phyloP scores from a whole-genome alignment of 1,139 yeast species.

The Debaryomycetaceae sp. region DNA sequence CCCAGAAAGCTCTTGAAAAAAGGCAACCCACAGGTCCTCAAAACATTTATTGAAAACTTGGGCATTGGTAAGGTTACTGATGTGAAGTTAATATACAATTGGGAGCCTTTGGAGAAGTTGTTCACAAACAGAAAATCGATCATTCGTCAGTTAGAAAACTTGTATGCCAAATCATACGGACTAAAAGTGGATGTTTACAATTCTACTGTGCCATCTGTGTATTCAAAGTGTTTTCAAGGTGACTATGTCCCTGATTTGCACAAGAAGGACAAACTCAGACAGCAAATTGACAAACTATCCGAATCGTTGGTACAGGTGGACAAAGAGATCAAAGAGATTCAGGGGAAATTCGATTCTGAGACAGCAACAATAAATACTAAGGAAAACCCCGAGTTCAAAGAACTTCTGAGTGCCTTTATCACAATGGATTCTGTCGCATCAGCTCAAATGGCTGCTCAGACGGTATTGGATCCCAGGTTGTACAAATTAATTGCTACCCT shows the following conservation, averaged over 20 bases:
- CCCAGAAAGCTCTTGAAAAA: slow-evolving; percentile 44
- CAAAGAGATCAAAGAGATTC: slow-evolving; percentile 25
- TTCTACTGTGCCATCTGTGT: slow-evolving; percentile 26
- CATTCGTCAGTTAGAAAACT: slow-evolving; percentile 38
- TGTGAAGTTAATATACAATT: slow-evolving; percentile 54
- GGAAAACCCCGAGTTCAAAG: slow-evolving; percentile 26
- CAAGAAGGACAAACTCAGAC: slow-evolving; percentile 1
- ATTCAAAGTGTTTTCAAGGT: neutral
- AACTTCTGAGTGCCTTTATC: slow-evolving; percentile 67
- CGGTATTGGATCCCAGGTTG: slow-evolving; percentile 73
- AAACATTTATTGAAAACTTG: slow-evolving; percentile 54
- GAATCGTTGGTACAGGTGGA: slow-evolving; percentile 23
- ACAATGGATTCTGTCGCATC: slow-evolving; percentile 84
- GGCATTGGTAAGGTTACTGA: slow-evolving; percentile 60
- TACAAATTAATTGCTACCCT: slow-evolving; percentile 64
- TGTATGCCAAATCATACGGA: slow-evolving; percentile 45
- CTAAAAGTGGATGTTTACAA: slow-evolving; percentile 41
- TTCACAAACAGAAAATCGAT: slow-evolving; percentile 33
- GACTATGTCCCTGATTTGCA: slow-evolving; percentile 6
- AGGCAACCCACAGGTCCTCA: slow-evolving; percentile 38
- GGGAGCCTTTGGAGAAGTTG: slow-evolving; percentile 44
- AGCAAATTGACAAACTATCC: slow-evolving; percentile 18
- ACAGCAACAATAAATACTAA: slow-evolving; percentile 23
- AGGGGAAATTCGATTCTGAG: slow-evolving; percentile 25
- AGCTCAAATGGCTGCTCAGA: slow-evolving; percentile 85